Percentiles rank a stretch among this genome's conserved stretches.
These are phyloP conservation scores for Apiospora kogelbergensis DNA, from an alignment of 2,329 filamentous ascomycete genomes.

Conservation along the genomic window DNA sequence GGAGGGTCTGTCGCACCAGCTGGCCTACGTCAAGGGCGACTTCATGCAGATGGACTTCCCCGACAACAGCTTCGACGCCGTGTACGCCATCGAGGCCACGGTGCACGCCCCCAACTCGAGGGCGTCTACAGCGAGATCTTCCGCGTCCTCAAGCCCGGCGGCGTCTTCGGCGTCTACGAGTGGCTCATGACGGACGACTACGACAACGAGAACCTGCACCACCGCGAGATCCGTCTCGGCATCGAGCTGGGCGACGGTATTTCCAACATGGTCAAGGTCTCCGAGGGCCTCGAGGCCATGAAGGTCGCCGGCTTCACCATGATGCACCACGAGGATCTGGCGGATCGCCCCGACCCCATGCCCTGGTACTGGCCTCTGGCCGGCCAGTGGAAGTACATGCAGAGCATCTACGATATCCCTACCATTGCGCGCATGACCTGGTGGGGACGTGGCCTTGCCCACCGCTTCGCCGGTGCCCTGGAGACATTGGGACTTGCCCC, in stretches of 20 bases:
- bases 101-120: conserved; percentile 87
- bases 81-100: conserved; percentile 97
- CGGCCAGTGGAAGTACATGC: conserved; percentile 81
- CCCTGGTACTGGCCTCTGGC: conserved; percentile 96
- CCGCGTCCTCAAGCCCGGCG: conserved; percentile 93
- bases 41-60: conserved; percentile 99
- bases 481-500: conserved; percentile 78
- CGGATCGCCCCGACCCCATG: conserved; percentile 68
- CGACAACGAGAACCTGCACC: conserved; percentile 82
- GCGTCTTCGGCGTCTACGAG: conserved; percentile 95
- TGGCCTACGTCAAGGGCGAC: conserved; percentile 89
- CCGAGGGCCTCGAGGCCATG: conserved; percentile 80
- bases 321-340: conserved; percentile 82
- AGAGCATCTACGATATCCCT: conserved; percentile 74
- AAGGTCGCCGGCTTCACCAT: conserved; percentile 85
- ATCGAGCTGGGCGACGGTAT: conserved; percentile 97
- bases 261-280: conserved; percentile 91
- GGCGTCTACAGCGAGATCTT: conserved; percentile 94
- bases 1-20: conserved; percentile 76
- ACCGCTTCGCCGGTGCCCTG: conserved; percentile 73
- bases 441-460: conserved; percentile 71
- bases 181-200: conserved; percentile 98
- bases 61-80: conserved; percentile 87
- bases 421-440: conserved; percentile 89
- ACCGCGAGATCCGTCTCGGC: conserved; percentile 86